Conservation (phyloP, 192 early-diverging fungal species). For the Umbelopsis sp. region DNA sequence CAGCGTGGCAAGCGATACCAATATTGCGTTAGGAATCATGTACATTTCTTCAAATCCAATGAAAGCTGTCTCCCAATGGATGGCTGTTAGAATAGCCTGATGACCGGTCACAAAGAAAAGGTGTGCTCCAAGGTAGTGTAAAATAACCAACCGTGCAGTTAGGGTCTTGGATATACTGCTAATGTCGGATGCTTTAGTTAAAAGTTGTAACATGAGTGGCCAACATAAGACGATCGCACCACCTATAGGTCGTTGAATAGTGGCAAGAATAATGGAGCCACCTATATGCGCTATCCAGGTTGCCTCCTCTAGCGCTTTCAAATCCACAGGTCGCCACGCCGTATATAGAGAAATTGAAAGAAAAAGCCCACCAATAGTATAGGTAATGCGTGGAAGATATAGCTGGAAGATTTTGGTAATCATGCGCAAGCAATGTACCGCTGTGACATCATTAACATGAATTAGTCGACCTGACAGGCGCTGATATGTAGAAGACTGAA, state of each 20-base stretch:
- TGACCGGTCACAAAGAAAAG: constrained; percentile 92
- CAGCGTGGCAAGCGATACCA: constrained; percentile 81
- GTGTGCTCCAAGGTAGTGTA: constrained; percentile 35
- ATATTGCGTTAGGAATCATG: constrained; percentile 62
- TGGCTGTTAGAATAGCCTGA: constrained; percentile 85
- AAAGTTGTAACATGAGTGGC: constrained; percentile 17
- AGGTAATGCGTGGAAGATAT: constrained; percentile 70
- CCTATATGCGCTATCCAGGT: background rate
- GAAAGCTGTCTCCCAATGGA: constrained; percentile 91
- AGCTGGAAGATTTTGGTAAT: background rate
- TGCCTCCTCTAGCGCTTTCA: background rate
- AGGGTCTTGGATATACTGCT: background rate
- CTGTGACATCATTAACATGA: background rate
- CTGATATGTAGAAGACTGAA: constrained; percentile 32
- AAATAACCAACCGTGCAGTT: constrained; percentile 18
- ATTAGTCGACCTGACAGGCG: background rate
- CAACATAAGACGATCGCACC: constrained; percentile 15
- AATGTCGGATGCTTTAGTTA: background rate
- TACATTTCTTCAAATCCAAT: constrained; percentile 79
- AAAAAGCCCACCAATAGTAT: background rate
- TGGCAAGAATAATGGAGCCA: constrained; percentile 12
- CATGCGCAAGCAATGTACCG: background rate
- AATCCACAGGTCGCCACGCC: background rate
- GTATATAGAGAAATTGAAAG: background rate
- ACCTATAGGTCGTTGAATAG: constrained; percentile 34